Evolutionary conservation across 257 asterid species (phyloP), one percentile per base, ranked within the genome.

Genomic region (Rhazya stricta): DNA sequence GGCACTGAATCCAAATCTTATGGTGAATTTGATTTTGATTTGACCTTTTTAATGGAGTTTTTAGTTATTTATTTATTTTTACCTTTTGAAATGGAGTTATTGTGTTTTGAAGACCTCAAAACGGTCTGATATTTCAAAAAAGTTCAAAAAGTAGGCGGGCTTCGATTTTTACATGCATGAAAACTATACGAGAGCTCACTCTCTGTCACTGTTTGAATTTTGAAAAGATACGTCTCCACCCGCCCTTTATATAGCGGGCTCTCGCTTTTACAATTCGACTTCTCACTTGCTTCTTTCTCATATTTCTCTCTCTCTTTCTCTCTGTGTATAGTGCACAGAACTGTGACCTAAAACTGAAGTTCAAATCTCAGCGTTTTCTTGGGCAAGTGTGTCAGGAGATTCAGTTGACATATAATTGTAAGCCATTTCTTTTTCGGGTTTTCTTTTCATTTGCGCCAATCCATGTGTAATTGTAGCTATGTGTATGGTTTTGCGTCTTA

Each of bases 61-160:
- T n/a, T n/a, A n/a, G n/a, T n/a, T n/a, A n/a, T n/a, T n/a, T n/a
- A n/a, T n/a, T n/a, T n/a, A n/a, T n/a, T n/a, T n/a, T n/a, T n/a
- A n/a, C n/a, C n/a, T n/a, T 51, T 51, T 51, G 58, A 51, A 51
- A 3, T 21, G 58, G 21, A 27, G 1, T 10, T 18, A 4, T 21
- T 18, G 19, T 25, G 1, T 27, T 30, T 60, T 66, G 34, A 76
- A 34, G 50, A 72, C 69, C 30, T 51, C 30, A 10, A 76, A 88
- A 88, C 92, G 89, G 92, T 88, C 88, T n/a, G 43, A 84, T 80
- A 74, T 30, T 73, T 78, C 51, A 74, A 82, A 80, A 62, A 62
- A 43, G 43, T 83, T 88, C 75, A 80, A 83, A 87, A 79, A 37
- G 60, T 15, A 34, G 86, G 89, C 89, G 92, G 89, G 83, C 69